Conservation (phyloP, 371 early-diverging fungal genomes). For the Gilbertella persicaria region DNA sequence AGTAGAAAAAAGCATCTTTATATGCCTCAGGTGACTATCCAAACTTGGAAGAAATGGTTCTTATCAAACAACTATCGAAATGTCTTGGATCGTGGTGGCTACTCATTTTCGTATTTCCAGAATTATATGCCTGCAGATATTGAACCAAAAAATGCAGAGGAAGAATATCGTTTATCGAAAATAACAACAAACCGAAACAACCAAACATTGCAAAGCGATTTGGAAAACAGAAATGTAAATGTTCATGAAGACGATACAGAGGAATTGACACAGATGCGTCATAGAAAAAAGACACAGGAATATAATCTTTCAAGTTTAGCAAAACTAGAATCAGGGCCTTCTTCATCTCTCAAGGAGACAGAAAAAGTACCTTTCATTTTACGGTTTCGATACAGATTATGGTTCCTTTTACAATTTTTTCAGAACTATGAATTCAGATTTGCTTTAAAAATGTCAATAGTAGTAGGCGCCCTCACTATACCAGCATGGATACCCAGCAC, state of each 20-base stretch:
- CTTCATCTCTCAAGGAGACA: not conserved
- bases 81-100: conserved; percentile 38
- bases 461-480: conserved; percentile 39
- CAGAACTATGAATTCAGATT: conserved; percentile 55
- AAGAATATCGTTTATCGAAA: conserved; percentile 32
- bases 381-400: conserved; percentile 43
- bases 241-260: too few relatives aligned
- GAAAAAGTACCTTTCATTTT: conserved; percentile 21
- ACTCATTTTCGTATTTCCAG: conserved; percentile 27
- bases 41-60: conserved; percentile 56
- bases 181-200: conserved; percentile 23
- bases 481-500: conserved; percentile 52
- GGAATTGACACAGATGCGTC: not conserved
- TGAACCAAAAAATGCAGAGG: conserved; percentile 19
- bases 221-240: too few relatives aligned
- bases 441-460: conserved; percentile 55
- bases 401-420: conserved; percentile 42
- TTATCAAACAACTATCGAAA: conserved; percentile 37
- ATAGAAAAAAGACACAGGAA: not conserved
- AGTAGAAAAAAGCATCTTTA: conserved; percentile 37
- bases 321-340: not conserved
- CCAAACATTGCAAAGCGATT: too few relatives aligned
- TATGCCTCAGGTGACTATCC: conserved; percentile 55
- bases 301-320: not conserved
- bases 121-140: conserved; percentile 20